phyloP scores from a whole-genome alignment of 148 eudicot genomes.

The Camellia granthamiana region DNA sequence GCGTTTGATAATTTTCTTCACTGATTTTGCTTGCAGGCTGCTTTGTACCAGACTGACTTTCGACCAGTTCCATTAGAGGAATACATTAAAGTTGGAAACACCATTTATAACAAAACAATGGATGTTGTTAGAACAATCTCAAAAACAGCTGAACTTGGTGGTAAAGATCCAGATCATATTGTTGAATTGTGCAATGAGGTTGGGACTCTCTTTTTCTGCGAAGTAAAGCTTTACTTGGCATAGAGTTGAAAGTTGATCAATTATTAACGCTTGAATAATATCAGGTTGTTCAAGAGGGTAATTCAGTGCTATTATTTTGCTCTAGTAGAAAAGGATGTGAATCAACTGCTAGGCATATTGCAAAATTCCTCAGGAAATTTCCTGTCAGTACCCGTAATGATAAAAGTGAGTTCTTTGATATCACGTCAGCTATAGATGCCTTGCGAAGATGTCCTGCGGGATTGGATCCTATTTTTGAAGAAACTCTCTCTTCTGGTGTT shows the following conservation, averaged over 20 bases:
- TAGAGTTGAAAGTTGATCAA: constrained; percentile 3
- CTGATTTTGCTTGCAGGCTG: constrained; percentile 55
- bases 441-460: constrained; percentile 88
- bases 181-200: constrained; percentile 97
- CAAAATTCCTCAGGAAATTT: constrained; percentile 66
- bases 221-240: not conserved
- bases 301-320: constrained; percentile 92
- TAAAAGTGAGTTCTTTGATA: constrained; percentile 53
- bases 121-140: constrained; percentile 72
- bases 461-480: constrained; percentile 86
- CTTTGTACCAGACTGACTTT: constrained; percentile 92
- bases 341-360: constrained; percentile 85
- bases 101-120: constrained; percentile 75
- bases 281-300: constrained; percentile 96
- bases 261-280: constrained; percentile 9
- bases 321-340: constrained; percentile 99
- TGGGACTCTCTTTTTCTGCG: constrained; percentile 20
- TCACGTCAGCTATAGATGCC: constrained; percentile 72
- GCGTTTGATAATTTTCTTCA: not conserved
- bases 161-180: constrained; percentile 98
- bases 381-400: constrained; percentile 54
- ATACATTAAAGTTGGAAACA: constrained; percentile 85
- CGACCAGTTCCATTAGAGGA: constrained; percentile 98
- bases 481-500: constrained; percentile 90
- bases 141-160: constrained; percentile 70